Evolutionary conservation across 257 asterid species (phyloP).

Genomic region (Marsdenia floribunda): DNA sequence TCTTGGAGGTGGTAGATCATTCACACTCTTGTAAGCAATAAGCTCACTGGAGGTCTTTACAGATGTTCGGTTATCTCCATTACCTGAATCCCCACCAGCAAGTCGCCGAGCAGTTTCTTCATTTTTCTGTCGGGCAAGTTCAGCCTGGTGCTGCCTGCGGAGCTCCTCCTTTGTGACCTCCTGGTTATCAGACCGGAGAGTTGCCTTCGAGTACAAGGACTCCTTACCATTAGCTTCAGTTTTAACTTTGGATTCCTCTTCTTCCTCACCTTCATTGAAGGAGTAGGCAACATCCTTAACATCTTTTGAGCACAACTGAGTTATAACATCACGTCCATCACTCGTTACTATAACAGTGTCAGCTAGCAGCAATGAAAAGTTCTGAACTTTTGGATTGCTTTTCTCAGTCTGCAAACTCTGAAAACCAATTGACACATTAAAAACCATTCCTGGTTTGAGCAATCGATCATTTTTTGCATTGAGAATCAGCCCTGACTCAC

Average conservation of each 20-base stretch:
- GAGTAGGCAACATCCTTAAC: conserved; percentile 51
- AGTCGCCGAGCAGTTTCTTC: conserved; percentile 72
- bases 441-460: conserved; percentile 67
- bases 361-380: conserved; percentile 55
- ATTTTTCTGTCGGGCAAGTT: conserved; percentile 67
- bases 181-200: conserved; percentile 61
- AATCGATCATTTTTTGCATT: conserved; percentile 53
- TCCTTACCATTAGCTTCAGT: conserved; percentile 28
- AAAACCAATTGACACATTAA: conserved; percentile 65
- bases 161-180: conserved; percentile 68
- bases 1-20: conserved; percentile 56
- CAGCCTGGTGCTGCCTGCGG: conserved; percentile 72
- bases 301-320: conserved; percentile 41
- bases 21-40: conserved; percentile 50
- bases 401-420: conserved; percentile 46
- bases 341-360: conserved; percentile 52
- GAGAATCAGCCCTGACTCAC: conserved; percentile 62
- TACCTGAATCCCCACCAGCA: conserved; percentile 46
- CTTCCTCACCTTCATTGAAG: conserved; percentile 54
- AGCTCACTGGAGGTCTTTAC: conserved; percentile 41
- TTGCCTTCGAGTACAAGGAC: conserved; percentile 46
- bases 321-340: conserved; percentile 40
- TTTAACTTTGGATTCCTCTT: conserved; percentile 30
- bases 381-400: conserved; percentile 48
- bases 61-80: conserved; percentile 33